These are phyloP conservation scores for Penicillium robsamsonii DNA, from an alignment of 495 filamentous ascomycete species.

Conservation along the genomic window DNA sequence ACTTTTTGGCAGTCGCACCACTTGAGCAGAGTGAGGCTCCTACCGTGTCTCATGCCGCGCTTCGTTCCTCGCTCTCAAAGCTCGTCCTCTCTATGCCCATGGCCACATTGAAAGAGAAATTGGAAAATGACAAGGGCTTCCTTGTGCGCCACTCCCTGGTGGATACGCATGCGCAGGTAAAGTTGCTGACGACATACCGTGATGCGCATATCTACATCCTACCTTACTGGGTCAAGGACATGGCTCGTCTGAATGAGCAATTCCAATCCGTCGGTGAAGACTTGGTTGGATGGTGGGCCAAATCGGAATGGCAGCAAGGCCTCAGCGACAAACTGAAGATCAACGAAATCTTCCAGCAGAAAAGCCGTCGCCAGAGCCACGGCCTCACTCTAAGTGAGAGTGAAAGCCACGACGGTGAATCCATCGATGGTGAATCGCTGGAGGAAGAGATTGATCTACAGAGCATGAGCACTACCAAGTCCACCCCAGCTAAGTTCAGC, in stretches of 20 bases:
- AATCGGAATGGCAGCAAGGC: constrained; percentile 83
- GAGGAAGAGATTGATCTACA: constrained; percentile 63
- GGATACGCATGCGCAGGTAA: constrained; percentile 66
- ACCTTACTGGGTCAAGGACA: constrained; percentile 85
- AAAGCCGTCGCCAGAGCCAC: constrained; percentile 19
- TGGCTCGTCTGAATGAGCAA: constrained; percentile 70
- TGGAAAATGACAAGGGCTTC: constrained; percentile 66
- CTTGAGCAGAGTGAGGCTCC: constrained; percentile 50
- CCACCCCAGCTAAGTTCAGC: constrained; percentile 20
- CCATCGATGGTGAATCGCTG: constrained; percentile 26
- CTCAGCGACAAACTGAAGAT: constrained; percentile 75
- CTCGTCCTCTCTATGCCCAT: constrained; percentile 76
- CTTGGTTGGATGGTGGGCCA: constrained; percentile 91
- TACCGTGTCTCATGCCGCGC: constrained; percentile 49
- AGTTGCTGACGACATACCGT: constrained; percentile 73
- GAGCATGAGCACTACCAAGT: constrained; percentile 56
- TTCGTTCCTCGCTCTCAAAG: constrained; percentile 62
- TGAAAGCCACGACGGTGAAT: constrained; percentile 41
- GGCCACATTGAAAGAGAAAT: constrained; percentile 77
- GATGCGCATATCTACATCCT: constrained; percentile 94
- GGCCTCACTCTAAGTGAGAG: constrained; percentile 33
- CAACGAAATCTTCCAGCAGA: constrained; percentile 56
- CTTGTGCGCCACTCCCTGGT: constrained; percentile 71
- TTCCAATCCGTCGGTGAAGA: constrained; percentile 90
- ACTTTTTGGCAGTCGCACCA: constrained; percentile 76